These are phyloP conservation scores for Dendrothele bispora DNA, from an alignment of 768 basidiomycete species.

Conservation along the genomic window DNA sequence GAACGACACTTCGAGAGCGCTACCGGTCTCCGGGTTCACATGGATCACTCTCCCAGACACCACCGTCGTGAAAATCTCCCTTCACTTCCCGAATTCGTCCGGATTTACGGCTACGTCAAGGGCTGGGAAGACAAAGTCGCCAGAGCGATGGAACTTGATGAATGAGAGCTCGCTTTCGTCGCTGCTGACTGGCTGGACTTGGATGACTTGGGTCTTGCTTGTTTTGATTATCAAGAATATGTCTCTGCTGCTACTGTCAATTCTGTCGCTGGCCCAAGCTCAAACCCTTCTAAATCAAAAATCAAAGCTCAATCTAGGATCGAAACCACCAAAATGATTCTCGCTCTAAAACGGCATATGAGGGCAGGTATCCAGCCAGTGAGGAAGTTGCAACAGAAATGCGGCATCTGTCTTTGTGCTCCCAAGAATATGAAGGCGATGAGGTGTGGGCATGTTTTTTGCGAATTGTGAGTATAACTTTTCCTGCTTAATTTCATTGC, in stretches of 20 bases:
- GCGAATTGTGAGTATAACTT: conserved; percentile 24
- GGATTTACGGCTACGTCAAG: conserved; percentile 14
- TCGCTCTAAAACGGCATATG: neutral
- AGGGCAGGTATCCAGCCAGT: neutral
- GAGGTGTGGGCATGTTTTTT: conserved; percentile 32
- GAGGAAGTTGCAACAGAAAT: conserved; percentile 13
- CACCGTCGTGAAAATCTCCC: too few relatives aligned
- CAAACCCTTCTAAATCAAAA: too few relatives aligned
- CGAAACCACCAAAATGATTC: neutral
- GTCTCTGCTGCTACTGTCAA: too few relatives aligned
- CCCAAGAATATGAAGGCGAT: conserved; percentile 23
- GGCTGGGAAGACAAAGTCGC: conserved; percentile 33
- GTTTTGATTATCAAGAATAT: too few relatives aligned
- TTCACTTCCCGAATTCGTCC: conserved; percentile 12
- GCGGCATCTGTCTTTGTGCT: conserved; percentile 28
- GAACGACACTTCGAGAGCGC: conserved; percentile 25
- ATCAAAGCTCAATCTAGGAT: too few relatives aligned
- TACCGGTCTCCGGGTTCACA: conserved; percentile 28
- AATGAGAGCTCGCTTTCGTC: conserved; percentile 13
- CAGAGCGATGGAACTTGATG: conserved; percentile 18
- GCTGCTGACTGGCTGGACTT: conserved; percentile 10
- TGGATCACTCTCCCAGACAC: conserved; percentile 26
- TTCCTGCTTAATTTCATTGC: too few relatives aligned
- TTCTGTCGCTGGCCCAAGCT: too few relatives aligned
- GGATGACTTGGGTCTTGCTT: too few relatives aligned